Conservation (phyloP, 495 filamentous ascomycete genomes). For the Daldinia childiae region DNA sequence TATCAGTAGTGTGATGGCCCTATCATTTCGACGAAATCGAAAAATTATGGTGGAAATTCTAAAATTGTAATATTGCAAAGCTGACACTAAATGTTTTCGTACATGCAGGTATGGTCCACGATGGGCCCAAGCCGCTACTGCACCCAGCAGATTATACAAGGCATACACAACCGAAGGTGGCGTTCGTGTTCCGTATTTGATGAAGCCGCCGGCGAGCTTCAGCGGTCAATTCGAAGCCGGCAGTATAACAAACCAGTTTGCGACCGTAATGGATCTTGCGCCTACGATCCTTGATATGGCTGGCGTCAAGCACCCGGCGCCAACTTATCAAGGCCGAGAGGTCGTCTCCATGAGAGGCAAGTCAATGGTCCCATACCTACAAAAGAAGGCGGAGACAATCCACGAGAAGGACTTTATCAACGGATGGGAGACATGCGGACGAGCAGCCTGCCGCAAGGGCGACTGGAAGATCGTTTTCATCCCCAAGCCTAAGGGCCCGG, state of each 20-base stretch:
- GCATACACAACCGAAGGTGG: constrained; percentile 72
- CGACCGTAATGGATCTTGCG: constrained; percentile 71
- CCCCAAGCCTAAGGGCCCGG: constrained; percentile 46
- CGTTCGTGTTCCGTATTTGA: constrained; percentile 67
- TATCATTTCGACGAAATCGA: too few species aligned
- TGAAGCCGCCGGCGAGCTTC: constrained; percentile 53
- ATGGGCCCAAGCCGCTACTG: constrained; percentile 73
- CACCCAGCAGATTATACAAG: constrained; percentile 69
- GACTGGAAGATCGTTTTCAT: constrained; percentile 55
- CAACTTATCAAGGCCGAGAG: constrained; percentile 64
- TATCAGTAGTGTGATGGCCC: too few species aligned
- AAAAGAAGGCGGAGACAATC: constrained; percentile 46
- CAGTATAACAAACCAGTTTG: constrained; percentile 66
- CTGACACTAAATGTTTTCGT: too few species aligned
- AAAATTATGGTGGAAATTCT: too few species aligned
- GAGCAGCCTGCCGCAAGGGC: constrained; percentile 51
- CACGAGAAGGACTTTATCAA: constrained; percentile 52
- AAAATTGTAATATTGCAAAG: too few species aligned
- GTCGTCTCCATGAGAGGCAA: constrained; percentile 68
- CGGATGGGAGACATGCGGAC: constrained; percentile 54
- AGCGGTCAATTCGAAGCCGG: constrained; percentile 42
- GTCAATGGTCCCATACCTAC: constrained; percentile 46
- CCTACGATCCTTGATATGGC: constrained; percentile 72
- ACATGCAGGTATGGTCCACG: constrained; percentile 62
- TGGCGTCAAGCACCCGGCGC: constrained; percentile 65